These are phyloP conservation scores for Fusarium sp. DNA, from an alignment of 2,329 filamentous ascomycete genomes.

Conservation along the genomic window DNA sequence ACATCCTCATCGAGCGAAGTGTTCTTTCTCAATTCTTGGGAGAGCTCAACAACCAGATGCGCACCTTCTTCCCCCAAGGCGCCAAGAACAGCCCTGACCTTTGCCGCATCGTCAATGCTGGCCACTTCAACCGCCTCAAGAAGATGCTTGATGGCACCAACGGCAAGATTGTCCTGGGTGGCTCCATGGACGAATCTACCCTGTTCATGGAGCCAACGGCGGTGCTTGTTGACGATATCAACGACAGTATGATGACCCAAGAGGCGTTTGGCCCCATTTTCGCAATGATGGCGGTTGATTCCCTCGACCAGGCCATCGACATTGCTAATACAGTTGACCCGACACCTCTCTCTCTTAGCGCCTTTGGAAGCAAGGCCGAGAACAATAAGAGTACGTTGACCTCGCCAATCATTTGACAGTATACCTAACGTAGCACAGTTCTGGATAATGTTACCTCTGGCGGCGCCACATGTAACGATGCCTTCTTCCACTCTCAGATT, in stretches of 20 bases:
- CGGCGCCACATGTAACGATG: constrained; percentile 62
- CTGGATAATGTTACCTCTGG: constrained; percentile 55
- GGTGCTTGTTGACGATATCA: constrained; percentile 78
- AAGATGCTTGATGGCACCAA: constrained; percentile 86
- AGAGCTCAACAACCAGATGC: constrained; percentile 75
- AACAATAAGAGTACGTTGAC: constrained; percentile 72
- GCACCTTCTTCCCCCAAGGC: constrained; percentile 86
- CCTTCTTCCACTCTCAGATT: constrained; percentile 55
- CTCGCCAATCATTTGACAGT: neutral
- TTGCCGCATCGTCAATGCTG: constrained; percentile 80
- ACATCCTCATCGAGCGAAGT: constrained; percentile 82
- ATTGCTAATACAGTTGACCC: constrained; percentile 83
- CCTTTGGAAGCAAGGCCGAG: constrained; percentile 85
- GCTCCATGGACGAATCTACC: constrained; percentile 80
- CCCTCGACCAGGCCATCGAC: constrained; percentile 85
- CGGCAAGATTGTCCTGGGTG: constrained; percentile 89
- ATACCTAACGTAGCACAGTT: constrained; percentile 48
- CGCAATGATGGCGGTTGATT: constrained; percentile 79
- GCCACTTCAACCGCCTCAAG: constrained; percentile 85
- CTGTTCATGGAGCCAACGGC: constrained; percentile 92
- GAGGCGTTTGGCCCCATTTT: constrained; percentile 97
- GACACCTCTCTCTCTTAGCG: constrained; percentile 85
- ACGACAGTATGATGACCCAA: constrained; percentile 80
- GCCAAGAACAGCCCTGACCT: constrained; percentile 82
- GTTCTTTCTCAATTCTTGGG: constrained; percentile 77